Percentiles rank a stretch among this genome's conserved stretches.
Conservation (phyloP, 2,329 filamentous ascomycete genomes). For the Clonostachys byssicola region DNA sequence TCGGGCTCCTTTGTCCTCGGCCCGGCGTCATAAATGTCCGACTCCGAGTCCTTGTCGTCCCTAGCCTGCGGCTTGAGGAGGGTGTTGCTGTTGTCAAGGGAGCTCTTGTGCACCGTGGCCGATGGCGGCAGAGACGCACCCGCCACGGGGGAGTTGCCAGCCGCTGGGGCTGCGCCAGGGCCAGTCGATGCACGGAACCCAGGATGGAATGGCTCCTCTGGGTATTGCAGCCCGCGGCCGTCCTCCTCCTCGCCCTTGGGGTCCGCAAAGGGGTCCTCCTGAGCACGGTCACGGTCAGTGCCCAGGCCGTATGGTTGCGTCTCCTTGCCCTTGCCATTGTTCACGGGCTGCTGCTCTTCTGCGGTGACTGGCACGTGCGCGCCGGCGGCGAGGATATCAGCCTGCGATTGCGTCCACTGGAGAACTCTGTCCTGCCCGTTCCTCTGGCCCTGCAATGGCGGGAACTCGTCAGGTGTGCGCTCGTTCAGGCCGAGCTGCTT, state of each 20-base stretch:
- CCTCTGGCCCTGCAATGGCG: slow-evolving; percentile 13
- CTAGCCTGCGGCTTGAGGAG: slow-evolving; percentile 4
- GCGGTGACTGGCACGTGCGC: background rate
- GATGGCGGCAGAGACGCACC: too few species aligned
- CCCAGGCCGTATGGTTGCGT: background rate
- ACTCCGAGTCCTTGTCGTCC: slow-evolving; percentile 17
- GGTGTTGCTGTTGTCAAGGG: too few species aligned
- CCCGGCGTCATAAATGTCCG: slow-evolving; percentile 30
- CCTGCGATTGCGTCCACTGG: slow-evolving; percentile 5
- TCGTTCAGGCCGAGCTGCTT: slow-evolving; percentile 43
- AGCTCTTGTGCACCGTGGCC: too few species aligned
- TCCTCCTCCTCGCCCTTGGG: slow-evolving; percentile 10
- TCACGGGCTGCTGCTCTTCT: background rate
- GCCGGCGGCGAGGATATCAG: background rate
- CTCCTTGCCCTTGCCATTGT: slow-evolving; percentile 28
- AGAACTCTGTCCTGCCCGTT: slow-evolving; percentile 22
- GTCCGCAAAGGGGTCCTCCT: background rate
- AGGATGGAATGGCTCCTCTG: too few species aligned
- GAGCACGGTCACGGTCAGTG: too few species aligned
- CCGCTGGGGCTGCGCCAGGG: too few species aligned
- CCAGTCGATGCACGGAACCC: too few species aligned
- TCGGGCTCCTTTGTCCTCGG: slow-evolving; percentile 15
- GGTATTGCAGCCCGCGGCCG: slow-evolving; percentile 1
- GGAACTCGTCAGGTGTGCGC: slow-evolving; percentile 12
- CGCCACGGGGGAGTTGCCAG: too few species aligned